Evolutionary conservation across 2,329 filamentous ascomycete genomes (phyloP), one percentile per base, ranked within the genome.

Genomic region (Magnaporthiopsis incrustans): DNA sequence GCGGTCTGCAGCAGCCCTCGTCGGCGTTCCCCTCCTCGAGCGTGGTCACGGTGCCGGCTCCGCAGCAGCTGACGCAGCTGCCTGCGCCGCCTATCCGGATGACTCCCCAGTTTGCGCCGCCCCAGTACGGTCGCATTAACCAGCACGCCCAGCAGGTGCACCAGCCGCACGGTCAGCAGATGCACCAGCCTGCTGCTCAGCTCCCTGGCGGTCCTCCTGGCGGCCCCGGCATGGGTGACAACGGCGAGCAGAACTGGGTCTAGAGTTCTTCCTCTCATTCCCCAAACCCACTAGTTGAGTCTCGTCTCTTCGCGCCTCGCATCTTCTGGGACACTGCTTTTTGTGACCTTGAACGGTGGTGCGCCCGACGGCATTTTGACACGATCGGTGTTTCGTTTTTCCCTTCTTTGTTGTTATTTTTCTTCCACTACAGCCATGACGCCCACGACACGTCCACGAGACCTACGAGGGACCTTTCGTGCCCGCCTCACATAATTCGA

Each of bases 1-100:
- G 73, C 53, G 77, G 77, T 35, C 72, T 70, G 63, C 72, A 75
- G 65, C 69, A 75, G 59, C 44, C 44, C 10, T 63, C 68, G 10
- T 81, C 79, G 33, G n/a, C 56, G 7, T 62, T 62, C 65, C 72
- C 74, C 18, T 69, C 71, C 30, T 73, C 69, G 64, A 67, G 68
- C 32, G 69, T 66, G 64, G 66, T 79, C 63, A 71, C 73, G 10
- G 72, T 74, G 22, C 67, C 76, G 63, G 66, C 69, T 53, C 67
- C 53, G 14, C 30, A 27, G 30, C 74, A 27, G 59, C 61, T 25
- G 35, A 14, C 14, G 27, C 64, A 62, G 12, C 14, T 59, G 15
- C 59, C 65, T 33, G 65, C 65, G 22, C 44, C 44, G 44, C 57
- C 67, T 5, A 35, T 65, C 32, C 62, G 38, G 38, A n/a, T 26